Evolutionary conservation across 352 stramenopile genomes (phyloP).

Genomic region (Phytophthora pseudosyringae): DNA sequence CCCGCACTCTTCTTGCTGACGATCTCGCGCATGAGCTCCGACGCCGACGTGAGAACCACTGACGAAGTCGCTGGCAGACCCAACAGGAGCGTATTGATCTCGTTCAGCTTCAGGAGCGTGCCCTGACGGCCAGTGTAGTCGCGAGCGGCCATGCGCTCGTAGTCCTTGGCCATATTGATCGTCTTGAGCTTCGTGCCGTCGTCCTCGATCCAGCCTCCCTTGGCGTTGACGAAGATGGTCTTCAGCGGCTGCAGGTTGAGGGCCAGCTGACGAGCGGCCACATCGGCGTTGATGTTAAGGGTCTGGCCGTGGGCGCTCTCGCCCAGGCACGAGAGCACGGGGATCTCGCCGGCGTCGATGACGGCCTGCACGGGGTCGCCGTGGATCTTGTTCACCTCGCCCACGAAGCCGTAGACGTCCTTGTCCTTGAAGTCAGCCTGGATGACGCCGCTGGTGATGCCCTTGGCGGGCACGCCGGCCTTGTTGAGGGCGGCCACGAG

Average conservation of each 20-base stretch:
- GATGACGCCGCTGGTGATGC: conserved; percentile 89
- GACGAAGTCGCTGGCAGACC: conserved; percentile 79
- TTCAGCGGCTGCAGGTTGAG: conserved; percentile 86
- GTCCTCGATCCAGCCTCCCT: conserved; percentile 89
- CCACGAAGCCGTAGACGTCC: conserved; percentile 86
- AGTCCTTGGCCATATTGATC: conserved; percentile 87
- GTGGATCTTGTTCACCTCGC: conserved; percentile 82
- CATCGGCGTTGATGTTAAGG: conserved; percentile 92
- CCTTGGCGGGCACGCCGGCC: conserved; percentile 68
- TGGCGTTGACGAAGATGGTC: conserved; percentile 91
- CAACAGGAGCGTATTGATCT: conserved; percentile 88
- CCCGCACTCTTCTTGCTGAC: conserved; percentile 86
- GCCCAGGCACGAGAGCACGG: conserved; percentile 86
- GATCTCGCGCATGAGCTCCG: conserved; percentile 82
- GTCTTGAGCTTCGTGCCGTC: conserved; percentile 84
- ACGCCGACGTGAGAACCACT: conserved; percentile 87
- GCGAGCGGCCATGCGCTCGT: conserved; percentile 69
- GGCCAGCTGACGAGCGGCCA: conserved; percentile 80
- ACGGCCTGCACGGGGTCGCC: conserved; percentile 69
- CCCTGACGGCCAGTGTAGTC: conserved; percentile 91
- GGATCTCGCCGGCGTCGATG: conserved; percentile 77
- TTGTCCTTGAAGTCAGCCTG: conserved; percentile 83
- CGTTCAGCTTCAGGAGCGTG: conserved; percentile 92
- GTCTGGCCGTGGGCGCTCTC: conserved; percentile 77
- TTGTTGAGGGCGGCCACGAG: conserved; percentile 78